Conservation (phyloP, 2,329 filamentous ascomycete genomes). For the Alternaria ethzedia region DNA sequence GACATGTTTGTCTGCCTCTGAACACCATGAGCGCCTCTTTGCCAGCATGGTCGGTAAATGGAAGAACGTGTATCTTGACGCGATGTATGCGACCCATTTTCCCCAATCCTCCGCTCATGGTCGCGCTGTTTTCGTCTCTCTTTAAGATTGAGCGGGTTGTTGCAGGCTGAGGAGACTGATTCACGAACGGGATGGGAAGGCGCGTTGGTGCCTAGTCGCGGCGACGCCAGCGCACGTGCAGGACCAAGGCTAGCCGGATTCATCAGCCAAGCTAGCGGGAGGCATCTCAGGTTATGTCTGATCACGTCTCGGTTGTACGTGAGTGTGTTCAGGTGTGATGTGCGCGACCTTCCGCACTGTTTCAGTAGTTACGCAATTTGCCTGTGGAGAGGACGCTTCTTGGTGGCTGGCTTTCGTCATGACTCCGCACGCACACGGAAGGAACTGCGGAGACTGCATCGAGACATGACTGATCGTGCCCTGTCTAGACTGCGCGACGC, state of each 20-base stretch:
- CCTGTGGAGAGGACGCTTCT: not conserved
- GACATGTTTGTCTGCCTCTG: conserved; percentile 5
- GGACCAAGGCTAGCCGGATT: not conserved
- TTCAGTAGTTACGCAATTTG: not conserved
- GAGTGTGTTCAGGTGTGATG: not conserved
- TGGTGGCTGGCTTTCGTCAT: not conserved
- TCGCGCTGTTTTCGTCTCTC: not conserved
- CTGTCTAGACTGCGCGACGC: not conserved
- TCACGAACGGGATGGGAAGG: not conserved
- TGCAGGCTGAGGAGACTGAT: not conserved
- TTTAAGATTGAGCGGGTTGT: not conserved
- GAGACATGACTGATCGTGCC: not conserved
- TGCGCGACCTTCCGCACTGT: not conserved
- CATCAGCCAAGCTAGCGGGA: not conserved
- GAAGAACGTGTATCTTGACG: conserved; percentile 14
- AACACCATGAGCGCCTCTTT: conserved; percentile 15
- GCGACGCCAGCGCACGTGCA: not conserved
- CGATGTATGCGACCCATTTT: conserved; percentile 9
- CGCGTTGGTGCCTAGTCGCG: not conserved
- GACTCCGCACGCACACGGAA: not conserved
- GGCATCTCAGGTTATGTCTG: not conserved
- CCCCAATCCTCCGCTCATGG: not conserved
- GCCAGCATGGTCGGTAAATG: conserved; percentile 15
- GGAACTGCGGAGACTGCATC: not conserved
- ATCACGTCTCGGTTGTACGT: not conserved